Evolutionary conservation across 2,329 filamentous ascomycete genomes (phyloP), one percentile per base, ranked within the genome.

Genomic region (Pestalotiopsis sp.): DNA sequence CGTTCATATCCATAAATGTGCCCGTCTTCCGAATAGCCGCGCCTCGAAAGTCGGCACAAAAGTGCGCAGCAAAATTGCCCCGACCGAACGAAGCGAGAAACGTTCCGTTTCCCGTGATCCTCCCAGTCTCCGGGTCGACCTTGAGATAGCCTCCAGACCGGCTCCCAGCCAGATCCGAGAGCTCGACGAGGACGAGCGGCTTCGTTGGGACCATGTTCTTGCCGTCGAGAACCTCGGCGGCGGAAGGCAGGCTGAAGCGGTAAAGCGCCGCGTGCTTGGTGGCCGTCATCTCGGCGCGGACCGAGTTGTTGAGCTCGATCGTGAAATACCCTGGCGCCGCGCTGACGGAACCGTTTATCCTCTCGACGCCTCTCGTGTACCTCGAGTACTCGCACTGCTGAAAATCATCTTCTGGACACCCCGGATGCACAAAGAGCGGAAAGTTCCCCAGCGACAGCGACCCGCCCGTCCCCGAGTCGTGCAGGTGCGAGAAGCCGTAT

Each of bases 11-110:
- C 59, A 84, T 78, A 78, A 89, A 91, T 1, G 88, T 85, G 3
- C 90, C 90, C 13, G 85, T 86, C 65, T 87, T 86, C 9, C 83
- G 80, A 39, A 91, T 83, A 0, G 75, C 75, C 2, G 87, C 87
- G 1, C 87, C 87, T 27, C 75, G 78, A 69, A 91, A 87, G 73
- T 92, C 89, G 45, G 87, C 85, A 71, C 90, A 92, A 74, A 91
- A 89, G 71, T 87, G 87, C 2, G 87, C 81, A 9, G 78, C 74
- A 74, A 91, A 92, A 6, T 77, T 82, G 1, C 89, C 89, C 1
- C 83, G 81, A 14, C 89, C 90, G 73, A 92, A 91, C 25, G 87
- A 90, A 0, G 90, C 87, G 11, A 81, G 78, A 71, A 90, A 92
- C 0, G 80, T 83, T 9, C 87, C 89, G 68, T 86, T 86, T 9